Conservation (phyloP, 2,329 filamentous ascomycete genomes). For the Cryoendolithus antarcticus region DNA sequence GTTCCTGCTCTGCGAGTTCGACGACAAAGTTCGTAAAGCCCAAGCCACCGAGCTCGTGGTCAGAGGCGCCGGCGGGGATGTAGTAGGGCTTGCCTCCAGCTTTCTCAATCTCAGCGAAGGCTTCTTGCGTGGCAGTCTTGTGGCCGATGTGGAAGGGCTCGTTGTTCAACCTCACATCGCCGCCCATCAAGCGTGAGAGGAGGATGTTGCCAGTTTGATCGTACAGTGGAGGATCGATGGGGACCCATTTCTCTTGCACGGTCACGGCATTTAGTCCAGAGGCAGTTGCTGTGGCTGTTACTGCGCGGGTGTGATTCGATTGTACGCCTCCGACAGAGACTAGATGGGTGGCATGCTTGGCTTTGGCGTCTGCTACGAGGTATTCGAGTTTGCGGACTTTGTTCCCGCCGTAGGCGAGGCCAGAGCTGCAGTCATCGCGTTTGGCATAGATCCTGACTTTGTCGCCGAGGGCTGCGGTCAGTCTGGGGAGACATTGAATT, state of each 20-base stretch:
- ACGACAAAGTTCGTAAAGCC: conserved; percentile 62
- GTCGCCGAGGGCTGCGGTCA: conserved; percentile 47
- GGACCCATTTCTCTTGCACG: conserved; percentile 21
- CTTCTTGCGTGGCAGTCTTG: conserved; percentile 38
- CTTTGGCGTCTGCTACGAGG: conserved; percentile 23
- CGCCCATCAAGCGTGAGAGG: conserved; percentile 39
- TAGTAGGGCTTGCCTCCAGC: conserved; percentile 54
- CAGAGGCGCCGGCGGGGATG: conserved; percentile 58
- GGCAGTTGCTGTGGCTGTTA: conserved; percentile 22
- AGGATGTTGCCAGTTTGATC: conserved; percentile 59
- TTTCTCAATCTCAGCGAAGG: conserved; percentile 41
- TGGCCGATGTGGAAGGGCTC: conserved; percentile 57
- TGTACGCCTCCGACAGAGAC: conserved; percentile 27
- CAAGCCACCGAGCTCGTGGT: conserved; percentile 57
- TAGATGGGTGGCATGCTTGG: conserved; percentile 18
- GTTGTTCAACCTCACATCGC: conserved; percentile 46
- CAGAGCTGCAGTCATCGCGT: conserved; percentile 48
- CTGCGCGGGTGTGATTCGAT: conserved; percentile 27
- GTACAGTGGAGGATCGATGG: conserved; percentile 31
- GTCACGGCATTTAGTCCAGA: conserved; percentile 22
- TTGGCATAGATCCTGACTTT: conserved; percentile 54
- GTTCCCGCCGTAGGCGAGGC: conserved; percentile 27
- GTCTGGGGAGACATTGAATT: conserved; percentile 54
- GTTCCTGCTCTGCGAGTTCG: conserved; percentile 54
- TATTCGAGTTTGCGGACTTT: conserved; percentile 29